Base-by-base conservation (phyloP, 495 filamentous ascomycete species). In the Monascus purpureus region DNA sequence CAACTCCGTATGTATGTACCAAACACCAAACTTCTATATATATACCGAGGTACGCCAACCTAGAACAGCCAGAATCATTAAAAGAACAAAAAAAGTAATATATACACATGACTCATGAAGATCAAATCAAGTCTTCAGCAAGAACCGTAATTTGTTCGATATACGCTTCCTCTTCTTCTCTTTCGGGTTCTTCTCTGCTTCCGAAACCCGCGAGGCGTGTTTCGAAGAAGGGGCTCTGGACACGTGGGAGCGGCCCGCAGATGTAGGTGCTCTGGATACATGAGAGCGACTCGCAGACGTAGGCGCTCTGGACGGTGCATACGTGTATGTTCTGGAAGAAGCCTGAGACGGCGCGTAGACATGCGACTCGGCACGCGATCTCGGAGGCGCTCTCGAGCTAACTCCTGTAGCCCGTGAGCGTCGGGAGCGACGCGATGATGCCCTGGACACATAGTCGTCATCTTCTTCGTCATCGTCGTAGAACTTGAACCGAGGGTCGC, bases 101-200 rank as follows among this genome's bases (percentile, higher is more conserved):
- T n/a, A n/a, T n/a, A n/a, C n/a, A n/a, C n/a, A n/a, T n/a, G n/a
- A n/a, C n/a, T n/a, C n/a, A n/a, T n/a, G n/a, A n/a, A n/a, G n/a
- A n/a, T n/a, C n/a, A n/a, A n/a, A 19, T 57, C 33, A 63, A 32
- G 54, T 38, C 9, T 51, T 61, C 33, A 65, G 62, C 55, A 65
- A 60, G n/a, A 63, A 37, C 19, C 59, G 55, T 27, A 65, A 35
- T 9, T 47, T 49, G 28, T 59, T 65, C 13, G 61, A 52, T 12
- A n/a, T n/a, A n/a, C n/a, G n/a, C n/a, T n/a, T n/a, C n/a, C 51
- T 51, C 33, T 47, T 52, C 35, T 63, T 59, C 27, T 61, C 55
- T 31, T 50, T 59, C n/a, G 53, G 42, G 15, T 52, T 42, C 30
- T 40, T 45, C 19, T 58, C 54, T 15, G 39, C 48, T 13, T 63